These are phyloP conservation scores for Ormosia semicastrata DNA, from an alignment of 306 rosid genomes.

Conservation along the genomic window DNA sequence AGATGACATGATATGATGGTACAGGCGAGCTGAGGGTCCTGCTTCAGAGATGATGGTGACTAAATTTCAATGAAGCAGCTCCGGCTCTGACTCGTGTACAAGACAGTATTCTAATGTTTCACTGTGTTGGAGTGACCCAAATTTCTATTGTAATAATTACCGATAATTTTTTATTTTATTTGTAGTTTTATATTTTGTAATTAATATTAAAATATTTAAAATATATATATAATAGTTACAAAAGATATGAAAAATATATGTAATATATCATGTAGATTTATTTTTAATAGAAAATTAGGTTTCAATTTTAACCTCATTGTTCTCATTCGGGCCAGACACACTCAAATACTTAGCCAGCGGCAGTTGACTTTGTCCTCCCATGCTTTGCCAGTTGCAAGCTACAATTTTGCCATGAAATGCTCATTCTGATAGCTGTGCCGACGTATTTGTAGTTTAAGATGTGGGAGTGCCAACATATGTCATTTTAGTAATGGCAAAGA, in stretches of 20 bases:
- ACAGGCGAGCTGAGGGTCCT: not conserved
- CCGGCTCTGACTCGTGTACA: no score
- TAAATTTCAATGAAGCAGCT: no score
- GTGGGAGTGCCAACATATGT: not conserved
- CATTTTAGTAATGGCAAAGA: not conserved
- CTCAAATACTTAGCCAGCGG: not conserved
- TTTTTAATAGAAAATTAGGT: not conserved
- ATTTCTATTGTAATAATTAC: no score
- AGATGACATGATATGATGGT: constrained; percentile 22
- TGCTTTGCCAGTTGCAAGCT: not conserved
- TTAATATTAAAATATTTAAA: no score
- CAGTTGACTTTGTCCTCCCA: not conserved
- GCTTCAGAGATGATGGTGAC: no score
- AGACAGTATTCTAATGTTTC: no score
- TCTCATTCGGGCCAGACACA: not conserved
- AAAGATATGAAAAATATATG: no score
- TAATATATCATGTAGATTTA: no score
- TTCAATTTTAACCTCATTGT: not conserved
- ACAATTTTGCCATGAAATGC: not conserved
- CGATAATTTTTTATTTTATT: no score
- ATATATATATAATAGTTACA: no score
- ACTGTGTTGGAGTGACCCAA: no score
- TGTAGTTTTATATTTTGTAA: no score
- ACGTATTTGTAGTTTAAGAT: not conserved
- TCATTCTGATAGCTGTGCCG: not conserved